Percentiles rank a stretch among this genome's conserved stretches.
Conservation (phyloP, 1,284 basidiomycete species). For the Ganoderma lingzhi region DNA sequence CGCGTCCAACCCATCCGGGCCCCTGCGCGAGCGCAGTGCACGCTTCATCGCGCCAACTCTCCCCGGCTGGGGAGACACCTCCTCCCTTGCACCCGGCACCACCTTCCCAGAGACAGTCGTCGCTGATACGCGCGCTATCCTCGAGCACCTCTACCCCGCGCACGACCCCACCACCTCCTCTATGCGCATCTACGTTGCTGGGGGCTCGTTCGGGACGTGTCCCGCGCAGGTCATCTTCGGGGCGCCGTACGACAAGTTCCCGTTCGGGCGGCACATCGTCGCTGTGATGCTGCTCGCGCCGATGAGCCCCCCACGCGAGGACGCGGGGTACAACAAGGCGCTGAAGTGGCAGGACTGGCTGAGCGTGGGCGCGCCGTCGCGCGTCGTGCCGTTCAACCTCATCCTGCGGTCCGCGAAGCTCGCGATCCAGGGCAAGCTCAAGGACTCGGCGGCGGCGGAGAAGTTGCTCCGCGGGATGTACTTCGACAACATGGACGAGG, state of each 20-base stretch:
- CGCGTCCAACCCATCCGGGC: slow-evolving; percentile 36
- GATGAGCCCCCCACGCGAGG: slow-evolving; percentile 54
- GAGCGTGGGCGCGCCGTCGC: slow-evolving; percentile 52
- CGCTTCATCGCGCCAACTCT: slow-evolving; percentile 60
- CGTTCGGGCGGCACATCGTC: slow-evolving; percentile 52
- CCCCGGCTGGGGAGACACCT: slow-evolving; percentile 63
- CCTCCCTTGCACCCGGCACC: slow-evolving; percentile 45
- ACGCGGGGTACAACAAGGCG: slow-evolving; percentile 51
- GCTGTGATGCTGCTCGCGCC: slow-evolving; percentile 57
- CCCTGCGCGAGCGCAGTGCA: slow-evolving; percentile 49
- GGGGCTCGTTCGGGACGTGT: slow-evolving; percentile 61
- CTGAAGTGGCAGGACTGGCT: slow-evolving; percentile 57
- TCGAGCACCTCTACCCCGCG: slow-evolving; percentile 54
- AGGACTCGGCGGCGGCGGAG: slow-evolving; percentile 50
- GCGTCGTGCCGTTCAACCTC: slow-evolving; percentile 50
- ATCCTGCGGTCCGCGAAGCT: slow-evolving; percentile 44
- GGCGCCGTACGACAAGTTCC: slow-evolving; percentile 57
- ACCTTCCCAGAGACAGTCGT: slow-evolving; percentile 55
- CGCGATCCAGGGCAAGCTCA: slow-evolving; percentile 46
- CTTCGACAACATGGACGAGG: slow-evolving; percentile 51
- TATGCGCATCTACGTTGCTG: slow-evolving; percentile 57
- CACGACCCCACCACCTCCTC: slow-evolving; percentile 43
- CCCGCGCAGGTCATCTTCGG: slow-evolving; percentile 66
- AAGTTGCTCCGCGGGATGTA: slow-evolving; percentile 49
- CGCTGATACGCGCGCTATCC: slow-evolving; percentile 54